These are phyloP conservation scores for Ceratocystis alfenasii DNA, from an alignment of 2,329 filamentous ascomycete species.

Conservation along the genomic window DNA sequence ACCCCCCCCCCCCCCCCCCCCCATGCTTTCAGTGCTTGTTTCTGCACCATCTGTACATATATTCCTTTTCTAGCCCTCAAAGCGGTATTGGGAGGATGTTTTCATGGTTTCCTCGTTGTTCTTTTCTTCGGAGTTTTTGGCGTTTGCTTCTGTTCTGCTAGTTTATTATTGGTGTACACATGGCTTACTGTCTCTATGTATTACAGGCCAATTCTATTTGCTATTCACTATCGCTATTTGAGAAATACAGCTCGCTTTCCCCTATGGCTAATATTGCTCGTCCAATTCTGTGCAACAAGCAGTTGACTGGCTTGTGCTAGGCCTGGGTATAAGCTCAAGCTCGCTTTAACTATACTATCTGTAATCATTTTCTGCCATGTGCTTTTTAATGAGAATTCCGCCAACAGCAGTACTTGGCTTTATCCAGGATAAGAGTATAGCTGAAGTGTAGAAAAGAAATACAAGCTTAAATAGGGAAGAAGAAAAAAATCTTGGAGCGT, in stretches of 20 bases:
- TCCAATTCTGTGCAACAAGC: background rate
- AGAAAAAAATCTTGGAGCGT: background rate
- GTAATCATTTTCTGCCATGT: background rate
- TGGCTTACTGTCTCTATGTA: background rate
- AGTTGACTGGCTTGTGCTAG: background rate
- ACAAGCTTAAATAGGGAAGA: background rate
- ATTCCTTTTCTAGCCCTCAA: constrained; percentile 7
- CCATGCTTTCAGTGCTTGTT: background rate
- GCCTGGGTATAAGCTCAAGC: background rate
- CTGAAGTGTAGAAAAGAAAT: background rate
- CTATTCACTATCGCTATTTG: constrained; percentile 4
- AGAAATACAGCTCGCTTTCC: background rate
- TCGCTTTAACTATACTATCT: background rate
- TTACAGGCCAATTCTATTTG: background rate
- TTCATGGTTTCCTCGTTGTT: background rate
- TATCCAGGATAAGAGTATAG: background rate
- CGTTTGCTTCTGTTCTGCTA: background rate
- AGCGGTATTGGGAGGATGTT: background rate
- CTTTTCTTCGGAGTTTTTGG: background rate
- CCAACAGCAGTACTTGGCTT: background rate
- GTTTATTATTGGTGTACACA: background rate
- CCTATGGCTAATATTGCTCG: background rate
- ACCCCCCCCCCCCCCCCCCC: background rate
- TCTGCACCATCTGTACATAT: background rate
- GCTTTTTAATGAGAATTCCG: background rate